Conservation (phyloP, 306 rosid species). For the Malus fusca region DNA sequence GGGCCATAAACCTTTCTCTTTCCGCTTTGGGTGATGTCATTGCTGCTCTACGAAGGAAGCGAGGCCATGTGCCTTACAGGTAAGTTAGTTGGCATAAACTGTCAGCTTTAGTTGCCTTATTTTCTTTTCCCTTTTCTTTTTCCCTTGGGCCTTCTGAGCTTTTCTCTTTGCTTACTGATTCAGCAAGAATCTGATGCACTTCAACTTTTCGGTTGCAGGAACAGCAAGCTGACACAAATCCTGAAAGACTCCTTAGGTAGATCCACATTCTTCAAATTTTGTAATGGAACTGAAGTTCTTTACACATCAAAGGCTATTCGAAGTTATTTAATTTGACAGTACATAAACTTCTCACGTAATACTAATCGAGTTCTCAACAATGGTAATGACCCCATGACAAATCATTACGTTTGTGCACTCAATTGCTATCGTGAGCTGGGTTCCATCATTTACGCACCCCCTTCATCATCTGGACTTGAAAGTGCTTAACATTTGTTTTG, state of each 20-base stretch:
- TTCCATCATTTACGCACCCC: not conserved
- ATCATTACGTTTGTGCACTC: not conserved
- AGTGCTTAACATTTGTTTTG: constrained; percentile 1
- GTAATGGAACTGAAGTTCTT: not conserved
- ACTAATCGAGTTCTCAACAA: too few relatives aligned
- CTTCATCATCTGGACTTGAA: not conserved
- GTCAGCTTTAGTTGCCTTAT: constrained; percentile 13
- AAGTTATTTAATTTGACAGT: not conserved
- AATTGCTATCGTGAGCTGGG: not conserved
- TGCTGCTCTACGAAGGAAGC: constrained; percentile 85
- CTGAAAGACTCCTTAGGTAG: constrained; percentile 91
- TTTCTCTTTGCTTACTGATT: constrained; percentile 22
- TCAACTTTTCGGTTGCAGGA: constrained; percentile 53
- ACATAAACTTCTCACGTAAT: not conserved
- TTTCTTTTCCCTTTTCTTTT: constrained; percentile 1
- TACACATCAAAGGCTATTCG: not conserved
- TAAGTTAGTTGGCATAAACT: constrained; percentile 27
- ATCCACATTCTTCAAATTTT: constrained; percentile 13
- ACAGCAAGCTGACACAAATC: constrained; percentile 94
- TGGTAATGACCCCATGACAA: not conserved
- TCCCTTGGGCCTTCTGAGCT: not conserved
- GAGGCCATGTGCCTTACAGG: constrained; percentile 92
- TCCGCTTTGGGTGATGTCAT: constrained; percentile 93
- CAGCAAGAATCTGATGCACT: constrained; percentile 19
- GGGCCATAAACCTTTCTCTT: constrained; percentile 96